These are phyloP conservation scores for Juncus inflexus DNA, from an alignment of 176 grass and related monocot genomes.

Conservation along the genomic window DNA sequence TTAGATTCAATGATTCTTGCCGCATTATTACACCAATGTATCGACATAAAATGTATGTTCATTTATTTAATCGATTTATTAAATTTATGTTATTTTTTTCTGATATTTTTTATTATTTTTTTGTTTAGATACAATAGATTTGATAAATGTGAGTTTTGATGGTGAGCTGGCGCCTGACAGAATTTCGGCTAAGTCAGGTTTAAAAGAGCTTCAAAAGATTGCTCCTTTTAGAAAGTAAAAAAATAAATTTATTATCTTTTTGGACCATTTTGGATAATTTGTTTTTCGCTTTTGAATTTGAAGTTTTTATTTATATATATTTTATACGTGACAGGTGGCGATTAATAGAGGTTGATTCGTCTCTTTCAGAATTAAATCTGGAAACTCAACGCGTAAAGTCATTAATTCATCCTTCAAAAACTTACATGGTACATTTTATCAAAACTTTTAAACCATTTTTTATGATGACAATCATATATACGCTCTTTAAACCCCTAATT, in stretches of 20 bases:
- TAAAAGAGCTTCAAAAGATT: slow-evolving; percentile 72
- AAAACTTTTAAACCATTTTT: slow-evolving; percentile 14
- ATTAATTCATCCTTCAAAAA: slow-evolving; percentile 86
- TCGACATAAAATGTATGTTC: slow-evolving; percentile 67
- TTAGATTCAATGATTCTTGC: slow-evolving; percentile 95
- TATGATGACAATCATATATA: no score
- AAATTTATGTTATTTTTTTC: slow-evolving; percentile 5
- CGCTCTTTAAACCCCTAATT: no score
- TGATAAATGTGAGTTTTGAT: slow-evolving; percentile 98
- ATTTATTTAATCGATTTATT: slow-evolving; percentile 12
- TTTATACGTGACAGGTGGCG: no score
- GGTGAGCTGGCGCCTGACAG: slow-evolving; percentile 79
- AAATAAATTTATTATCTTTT: slow-evolving; percentile 20
- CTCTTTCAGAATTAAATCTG: slow-evolving; percentile 53
- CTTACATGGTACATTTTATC: slow-evolving; percentile 65
- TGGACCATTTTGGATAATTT: no score
- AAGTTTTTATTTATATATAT: no score
- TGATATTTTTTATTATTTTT: slow-evolving; percentile 21
- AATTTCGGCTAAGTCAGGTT: slow-evolving; percentile 59
- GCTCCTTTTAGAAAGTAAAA: slow-evolving; percentile 66
- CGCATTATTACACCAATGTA: slow-evolving; percentile 73
- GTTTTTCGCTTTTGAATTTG: no score
- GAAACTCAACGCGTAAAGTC: slow-evolving; percentile 81
- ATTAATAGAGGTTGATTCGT: slow-evolving; percentile 83
- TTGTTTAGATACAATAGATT: slow-evolving; percentile 72